Conservation (phyloP, 2,329 filamentous ascomycete species). For the Byssoonygena ceratinophila region DNA sequence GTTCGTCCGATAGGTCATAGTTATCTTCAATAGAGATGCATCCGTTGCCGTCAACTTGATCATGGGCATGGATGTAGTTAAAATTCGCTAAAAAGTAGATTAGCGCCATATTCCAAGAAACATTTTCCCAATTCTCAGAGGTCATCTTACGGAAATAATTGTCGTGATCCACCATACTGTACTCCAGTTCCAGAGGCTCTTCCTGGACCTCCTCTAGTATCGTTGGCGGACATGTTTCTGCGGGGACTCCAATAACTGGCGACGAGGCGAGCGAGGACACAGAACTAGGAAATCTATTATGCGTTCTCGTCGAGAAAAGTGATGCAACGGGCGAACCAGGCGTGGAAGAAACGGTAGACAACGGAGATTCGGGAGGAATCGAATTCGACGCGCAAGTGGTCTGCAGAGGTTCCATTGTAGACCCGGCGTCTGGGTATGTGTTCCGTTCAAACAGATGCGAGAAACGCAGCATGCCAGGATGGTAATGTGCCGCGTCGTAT, state of each 20-base stretch:
- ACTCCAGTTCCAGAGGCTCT: slow-evolving; percentile 60
- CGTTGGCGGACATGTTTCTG: slow-evolving; percentile 49
- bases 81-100: slow-evolving; percentile 27
- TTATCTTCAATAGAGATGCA: slow-evolving; percentile 26
- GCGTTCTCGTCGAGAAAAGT: slow-evolving; percentile 32
- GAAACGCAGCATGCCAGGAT: slow-evolving; percentile 26
- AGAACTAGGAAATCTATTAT: slow-evolving; percentile 50
- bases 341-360: slow-evolving; percentile 28
- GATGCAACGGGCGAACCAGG: slow-evolving; percentile 33
- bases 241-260: slow-evolving; percentile 42
- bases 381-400: slow-evolving; percentile 16
- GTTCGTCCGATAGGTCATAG: slow-evolving; percentile 51
- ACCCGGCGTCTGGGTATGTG: slow-evolving; percentile 24
- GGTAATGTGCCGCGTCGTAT: not conserved
- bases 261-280: slow-evolving; percentile 61
- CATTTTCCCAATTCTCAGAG: too few species aligned
- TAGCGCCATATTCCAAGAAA: too few species aligned
- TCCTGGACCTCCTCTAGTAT: slow-evolving; percentile 74
- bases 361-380: slow-evolving; percentile 24
- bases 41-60: slow-evolving; percentile 23
- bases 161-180: slow-evolving; percentile 43
- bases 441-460: slow-evolving; percentile 28
- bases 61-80: slow-evolving; percentile 24
- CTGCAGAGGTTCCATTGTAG: slow-evolving; percentile 19
- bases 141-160: slow-evolving; percentile 68